phyloP scores from a whole-genome alignment of 768 basidiomycete species.

The Serpula lacrymans region DNA sequence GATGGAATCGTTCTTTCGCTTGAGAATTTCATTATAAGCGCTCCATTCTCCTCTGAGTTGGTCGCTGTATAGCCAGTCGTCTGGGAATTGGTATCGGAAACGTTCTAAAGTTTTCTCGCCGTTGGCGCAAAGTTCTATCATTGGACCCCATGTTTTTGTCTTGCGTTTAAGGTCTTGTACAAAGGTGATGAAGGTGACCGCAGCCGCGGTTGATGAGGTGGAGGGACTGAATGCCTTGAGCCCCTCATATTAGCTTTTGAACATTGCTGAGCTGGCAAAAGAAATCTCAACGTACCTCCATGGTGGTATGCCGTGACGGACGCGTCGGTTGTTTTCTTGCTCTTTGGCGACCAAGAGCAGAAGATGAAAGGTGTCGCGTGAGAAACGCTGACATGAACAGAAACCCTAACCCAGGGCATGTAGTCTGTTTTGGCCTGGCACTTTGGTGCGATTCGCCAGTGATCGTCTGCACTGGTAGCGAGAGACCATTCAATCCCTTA shows the following conservation, averaged over 20 bases:
- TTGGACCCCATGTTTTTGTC: constrained; percentile 93
- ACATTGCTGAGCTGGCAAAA: background rate
- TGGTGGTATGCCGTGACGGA: too few species aligned
- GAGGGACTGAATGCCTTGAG: constrained; percentile 66
- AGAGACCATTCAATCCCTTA: too few species aligned
- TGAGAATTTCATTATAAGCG: constrained; percentile 96
- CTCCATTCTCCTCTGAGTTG: constrained; percentile 98
- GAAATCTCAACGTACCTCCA: background rate
- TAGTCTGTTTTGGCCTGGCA: too few species aligned
- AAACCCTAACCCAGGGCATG: too few species aligned
- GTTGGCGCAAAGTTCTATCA: constrained; percentile 90
- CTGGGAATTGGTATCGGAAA: constrained; percentile 94
- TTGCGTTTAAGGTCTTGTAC: constrained; percentile 99
- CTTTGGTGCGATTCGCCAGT: too few species aligned
- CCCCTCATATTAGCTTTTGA: background rate
- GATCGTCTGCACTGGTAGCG: too few species aligned
- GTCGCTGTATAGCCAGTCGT: constrained; percentile 98
- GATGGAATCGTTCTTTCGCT: constrained; percentile 96
- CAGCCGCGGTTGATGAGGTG: constrained; percentile 94
- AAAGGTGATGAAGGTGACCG: constrained; percentile 98
- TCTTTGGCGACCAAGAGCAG: too few species aligned
- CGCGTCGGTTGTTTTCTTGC: too few species aligned
- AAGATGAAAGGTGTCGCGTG: too few species aligned
- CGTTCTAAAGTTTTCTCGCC: constrained; percentile 98
- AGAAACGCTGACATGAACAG: too few species aligned